Percentiles rank a stretch among this genome's conserved stretches.
phyloP scores from a whole-genome alignment of 345 rosid genomes.

The Turritis glabra region DNA sequence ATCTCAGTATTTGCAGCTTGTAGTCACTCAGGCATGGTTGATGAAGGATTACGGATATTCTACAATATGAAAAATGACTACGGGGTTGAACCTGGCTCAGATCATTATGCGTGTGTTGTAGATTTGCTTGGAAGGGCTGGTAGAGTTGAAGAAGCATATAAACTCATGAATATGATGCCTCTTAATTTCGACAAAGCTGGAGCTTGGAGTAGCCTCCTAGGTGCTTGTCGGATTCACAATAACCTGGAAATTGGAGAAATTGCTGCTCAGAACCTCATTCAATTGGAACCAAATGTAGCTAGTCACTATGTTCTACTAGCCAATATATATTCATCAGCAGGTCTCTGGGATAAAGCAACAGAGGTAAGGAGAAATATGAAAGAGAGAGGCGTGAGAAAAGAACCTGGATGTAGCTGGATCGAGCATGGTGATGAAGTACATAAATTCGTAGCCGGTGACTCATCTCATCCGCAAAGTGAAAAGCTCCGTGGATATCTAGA shows the following conservation, averaged over 20 bases:
- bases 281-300: slow-evolving; percentile 71
- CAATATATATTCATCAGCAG: slow-evolving; percentile 76
- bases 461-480: slow-evolving; percentile 75
- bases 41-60: slow-evolving; percentile 71
- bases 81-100: slow-evolving; percentile 60
- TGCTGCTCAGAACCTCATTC: slow-evolving; percentile 63
- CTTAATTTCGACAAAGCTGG: slow-evolving; percentile 52
- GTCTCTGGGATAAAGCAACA: slow-evolving; percentile 79
- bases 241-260: slow-evolving; percentile 79
- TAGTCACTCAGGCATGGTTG: slow-evolving; percentile 86
- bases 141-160: slow-evolving; percentile 63
- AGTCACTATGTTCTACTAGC: slow-evolving; percentile 92
- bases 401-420: slow-evolving; percentile 96
- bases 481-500: too few relatives aligned
- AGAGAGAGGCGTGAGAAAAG: slow-evolving; percentile 80
- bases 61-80: slow-evolving; percentile 61
- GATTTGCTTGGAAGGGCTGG: slow-evolving; percentile 93
- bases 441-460: slow-evolving; percentile 79
- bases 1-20: slow-evolving; percentile 79
- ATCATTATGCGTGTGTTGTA: slow-evolving; percentile 86
- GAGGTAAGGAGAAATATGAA: slow-evolving; percentile 74
- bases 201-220: slow-evolving; percentile 94
- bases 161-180: slow-evolving; percentile 56
- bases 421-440: slow-evolving; percentile 75
- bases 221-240: slow-evolving; percentile 68